A percentile compares a stretch with the other conserved stretches of the same genome.
Conservation (phyloP, 2,329 filamentous ascomycete genomes). For the Calonectria ilicicola region DNA sequence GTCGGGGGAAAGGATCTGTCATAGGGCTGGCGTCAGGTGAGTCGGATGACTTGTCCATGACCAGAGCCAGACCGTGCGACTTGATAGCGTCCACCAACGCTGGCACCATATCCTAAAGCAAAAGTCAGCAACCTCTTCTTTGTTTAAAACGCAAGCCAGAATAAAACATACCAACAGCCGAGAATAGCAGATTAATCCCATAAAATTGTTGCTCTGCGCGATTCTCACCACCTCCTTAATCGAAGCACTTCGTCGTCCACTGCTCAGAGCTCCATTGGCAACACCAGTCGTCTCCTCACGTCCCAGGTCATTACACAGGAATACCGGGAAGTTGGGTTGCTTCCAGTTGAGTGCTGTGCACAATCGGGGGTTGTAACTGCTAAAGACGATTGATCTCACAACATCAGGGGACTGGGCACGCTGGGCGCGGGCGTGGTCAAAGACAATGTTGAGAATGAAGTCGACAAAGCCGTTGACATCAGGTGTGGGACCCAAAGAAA, state of each 20-base stretch:
- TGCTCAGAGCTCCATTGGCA: conserved; percentile 58
- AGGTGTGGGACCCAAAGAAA: conserved; percentile 78
- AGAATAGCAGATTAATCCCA: conserved; percentile 94
- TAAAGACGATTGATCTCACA: conserved; percentile 91
- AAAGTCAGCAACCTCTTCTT: background rate
- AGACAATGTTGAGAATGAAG: conserved; percentile 84
- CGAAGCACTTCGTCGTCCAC: conserved; percentile 81
- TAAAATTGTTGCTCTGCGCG: conserved; percentile 96
- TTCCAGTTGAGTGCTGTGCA: conserved; percentile 99
- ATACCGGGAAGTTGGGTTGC: conserved; percentile 96
- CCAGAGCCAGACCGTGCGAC: conserved; percentile 90
- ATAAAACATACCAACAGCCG: conserved; percentile 78
- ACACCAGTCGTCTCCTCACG: conserved; percentile 61
- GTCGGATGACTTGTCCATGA: conserved; percentile 84
- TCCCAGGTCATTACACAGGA: conserved; percentile 93
- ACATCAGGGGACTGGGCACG: conserved; percentile 74
- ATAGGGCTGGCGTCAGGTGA: conserved; percentile 52
- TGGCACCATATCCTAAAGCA: conserved; percentile 84
- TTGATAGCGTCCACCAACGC: conserved; percentile 94
- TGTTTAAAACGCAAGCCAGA: background rate
- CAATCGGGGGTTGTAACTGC: conserved; percentile 88
- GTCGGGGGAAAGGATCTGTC: conserved; percentile 66
- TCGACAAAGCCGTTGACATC: conserved; percentile 92
- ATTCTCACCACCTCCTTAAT: conserved; percentile 96
- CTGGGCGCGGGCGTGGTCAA: conserved; percentile 85